Conservation (phyloP, 73 alveolate genomes). For the Tetrahymena borealis region DNA sequence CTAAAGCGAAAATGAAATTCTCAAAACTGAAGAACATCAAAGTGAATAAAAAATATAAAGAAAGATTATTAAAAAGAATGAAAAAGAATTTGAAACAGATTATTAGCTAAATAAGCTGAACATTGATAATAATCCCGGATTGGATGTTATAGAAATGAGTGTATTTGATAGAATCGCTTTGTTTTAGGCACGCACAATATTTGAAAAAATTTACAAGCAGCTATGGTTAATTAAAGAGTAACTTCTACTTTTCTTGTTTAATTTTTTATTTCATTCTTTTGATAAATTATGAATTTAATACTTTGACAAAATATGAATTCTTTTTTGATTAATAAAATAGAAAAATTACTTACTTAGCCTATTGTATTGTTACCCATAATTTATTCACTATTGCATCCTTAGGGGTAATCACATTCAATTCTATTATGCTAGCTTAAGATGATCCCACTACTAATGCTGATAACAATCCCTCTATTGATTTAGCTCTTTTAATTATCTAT, state of each 20-base stretch:
- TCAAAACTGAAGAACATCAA: background rate
- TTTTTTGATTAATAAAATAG: background rate
- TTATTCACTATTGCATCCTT: slow-evolving; percentile 22
- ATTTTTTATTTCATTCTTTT: too few species aligned
- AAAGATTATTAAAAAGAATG: background rate
- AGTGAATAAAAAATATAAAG: background rate
- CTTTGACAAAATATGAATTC: too few species aligned
- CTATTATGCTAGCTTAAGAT: slow-evolving; percentile 68
- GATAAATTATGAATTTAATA: too few species aligned
- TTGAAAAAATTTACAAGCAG: background rate
- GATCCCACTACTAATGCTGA: slow-evolving; percentile 56
- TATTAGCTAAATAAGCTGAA: background rate
- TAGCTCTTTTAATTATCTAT: slow-evolving; percentile 11
- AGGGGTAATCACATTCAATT: slow-evolving; percentile 41
- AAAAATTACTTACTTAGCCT: background rate
- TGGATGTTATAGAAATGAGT: background rate
- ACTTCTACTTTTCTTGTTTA: background rate
- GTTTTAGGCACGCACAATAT: background rate
- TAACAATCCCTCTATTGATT: slow-evolving; percentile 17
- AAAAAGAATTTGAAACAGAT: background rate
- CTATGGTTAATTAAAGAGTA: background rate
- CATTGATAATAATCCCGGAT: background rate
- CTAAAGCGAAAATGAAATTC: background rate
- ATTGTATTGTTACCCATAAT: background rate
- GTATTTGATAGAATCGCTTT: background rate